Evolutionary conservation across 306 rosid genomes (phyloP).

Genomic region (Vigna angularis): DNA sequence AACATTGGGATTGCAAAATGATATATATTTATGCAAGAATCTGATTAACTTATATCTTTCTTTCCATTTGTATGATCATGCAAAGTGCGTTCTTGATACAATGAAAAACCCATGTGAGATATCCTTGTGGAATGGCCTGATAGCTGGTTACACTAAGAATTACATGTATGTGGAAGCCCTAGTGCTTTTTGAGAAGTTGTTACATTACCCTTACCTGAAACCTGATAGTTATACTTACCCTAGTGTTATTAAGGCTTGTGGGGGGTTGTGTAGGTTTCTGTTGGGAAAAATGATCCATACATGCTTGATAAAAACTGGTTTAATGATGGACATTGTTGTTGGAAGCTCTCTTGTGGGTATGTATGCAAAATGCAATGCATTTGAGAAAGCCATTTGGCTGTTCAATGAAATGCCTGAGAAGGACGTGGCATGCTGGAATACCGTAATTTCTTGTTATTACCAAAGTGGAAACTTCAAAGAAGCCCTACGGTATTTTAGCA

Average conservation of each 20-base stretch:
- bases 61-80: constrained; percentile 53
- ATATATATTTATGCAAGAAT: constrained; percentile 56
- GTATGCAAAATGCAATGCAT: constrained; percentile 73
- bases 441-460: constrained; percentile 76
- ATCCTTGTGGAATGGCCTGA: constrained; percentile 75
- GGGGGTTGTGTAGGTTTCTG: constrained; percentile 56
- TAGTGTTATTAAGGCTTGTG: constrained; percentile 77
- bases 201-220: constrained; percentile 45
- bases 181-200: constrained; percentile 56
- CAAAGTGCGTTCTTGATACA: constrained; percentile 60
- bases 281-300: constrained; percentile 63
- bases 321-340: constrained; percentile 61
- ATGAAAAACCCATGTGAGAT: constrained; percentile 55
- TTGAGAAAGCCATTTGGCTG: constrained; percentile 56
- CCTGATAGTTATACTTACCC: constrained; percentile 81
- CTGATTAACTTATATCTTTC: constrained; percentile 68
- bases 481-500: constrained; percentile 60
- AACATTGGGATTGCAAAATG: constrained; percentile 63
- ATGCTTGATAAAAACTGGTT: constrained; percentile 67
- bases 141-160: constrained; percentile 73
- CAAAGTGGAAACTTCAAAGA: constrained; percentile 63
- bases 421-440: constrained; percentile 88
- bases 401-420: constrained; percentile 77
- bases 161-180: constrained; percentile 69
- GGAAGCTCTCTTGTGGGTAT: constrained; percentile 67